Evolutionary conservation across 495 filamentous ascomycete genomes (phyloP), one percentile per base, ranked within the genome.

Genomic region (Extremus antarcticus): DNA sequence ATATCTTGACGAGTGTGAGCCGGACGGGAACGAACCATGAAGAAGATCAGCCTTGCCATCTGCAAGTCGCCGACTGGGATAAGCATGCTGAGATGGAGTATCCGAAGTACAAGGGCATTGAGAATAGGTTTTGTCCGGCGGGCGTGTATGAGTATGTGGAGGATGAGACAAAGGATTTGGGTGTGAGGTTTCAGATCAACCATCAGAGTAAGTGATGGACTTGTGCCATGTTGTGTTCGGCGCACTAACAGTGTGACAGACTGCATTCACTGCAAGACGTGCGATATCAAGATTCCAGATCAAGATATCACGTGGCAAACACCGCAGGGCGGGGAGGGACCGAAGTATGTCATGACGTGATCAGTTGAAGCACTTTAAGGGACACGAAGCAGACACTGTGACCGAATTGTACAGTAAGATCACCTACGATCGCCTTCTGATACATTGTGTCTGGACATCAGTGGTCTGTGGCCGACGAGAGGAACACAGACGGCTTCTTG

Each of bases 201-300:
- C 76, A 90, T 23, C 94, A 97, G 66, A 96, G 97, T 35, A 13
- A 35, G 29, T 35, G 10, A 1, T 52, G 45, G 59, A 94, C 90
- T n/a, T n/a, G n/a, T n/a, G n/a, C n/a, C n/a, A n/a, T n/a, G n/a
- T n/a, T n/a, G n/a, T n/a, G n/a, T n/a, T n/a, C n/a, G n/a, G n/a
- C n/a, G n/a, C n/a, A n/a, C n/a, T n/a, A n/a, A n/a, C n/a, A n/a
- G n/a, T n/a, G n/a, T n/a, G n/a, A n/a, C 29, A 35, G 29, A 35
- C 70, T 99, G 92, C 68, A 92, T 99, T 53, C 92, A 99, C 71
- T 99, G 92, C 76, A 99, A 99, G 79, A 97, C 92, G 2, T 99
- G 92, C 66, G 92, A 99, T 70, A 97, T 99, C 69, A 99, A 99
- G 74, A 90, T 85, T 13, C 92, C 92, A 2, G 79, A 83, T 49